These are phyloP conservation scores for Termitomyces sp. DNA, from an alignment of 768 basidiomycete genomes.

Conservation along the genomic window DNA sequence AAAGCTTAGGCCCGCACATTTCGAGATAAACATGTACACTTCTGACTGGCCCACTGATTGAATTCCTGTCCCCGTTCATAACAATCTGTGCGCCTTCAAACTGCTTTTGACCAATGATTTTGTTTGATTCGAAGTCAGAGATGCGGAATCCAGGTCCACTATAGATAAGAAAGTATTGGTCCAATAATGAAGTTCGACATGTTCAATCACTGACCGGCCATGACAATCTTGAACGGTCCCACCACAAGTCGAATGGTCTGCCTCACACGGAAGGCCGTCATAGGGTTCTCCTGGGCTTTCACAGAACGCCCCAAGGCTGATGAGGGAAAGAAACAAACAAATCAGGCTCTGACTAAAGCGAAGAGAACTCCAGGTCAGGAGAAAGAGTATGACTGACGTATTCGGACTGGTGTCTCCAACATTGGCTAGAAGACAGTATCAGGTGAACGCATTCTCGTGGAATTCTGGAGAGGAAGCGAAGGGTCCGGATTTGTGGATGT, in stretches of 20 bases:
- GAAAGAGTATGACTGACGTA: constrained; percentile 42
- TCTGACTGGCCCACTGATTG: constrained; percentile 56
- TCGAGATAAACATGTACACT: constrained; percentile 67
- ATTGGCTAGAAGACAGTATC: constrained; percentile 43
- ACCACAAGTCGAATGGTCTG: constrained; percentile 71
- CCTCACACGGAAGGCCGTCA: constrained; percentile 66
- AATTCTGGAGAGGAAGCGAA: background rate
- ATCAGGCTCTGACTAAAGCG: constrained; percentile 1
- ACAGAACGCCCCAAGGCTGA: constrained; percentile 67
- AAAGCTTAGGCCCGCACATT: constrained; percentile 43
- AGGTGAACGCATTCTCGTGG: constrained; percentile 2
- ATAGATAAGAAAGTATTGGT: background rate
- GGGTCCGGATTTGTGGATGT: background rate
- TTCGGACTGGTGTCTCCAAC: constrained; percentile 80
- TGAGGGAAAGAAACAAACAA: background rate
- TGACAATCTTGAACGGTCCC: constrained; percentile 62
- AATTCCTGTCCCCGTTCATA: constrained; percentile 44
- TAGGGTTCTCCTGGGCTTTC: constrained; percentile 67
- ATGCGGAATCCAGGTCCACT: constrained; percentile 74
- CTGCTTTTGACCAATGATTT: constrained; percentile 65
- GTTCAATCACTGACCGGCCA: constrained; percentile 42
- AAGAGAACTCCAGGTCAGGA: background rate
- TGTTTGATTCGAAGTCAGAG: constrained; percentile 74
- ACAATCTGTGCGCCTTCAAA: constrained; percentile 63
- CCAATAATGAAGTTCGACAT: background rate